phyloP scores from a whole-genome alignment of 352 stramenopile species.

The Globisporangium iwayamae region DNA sequence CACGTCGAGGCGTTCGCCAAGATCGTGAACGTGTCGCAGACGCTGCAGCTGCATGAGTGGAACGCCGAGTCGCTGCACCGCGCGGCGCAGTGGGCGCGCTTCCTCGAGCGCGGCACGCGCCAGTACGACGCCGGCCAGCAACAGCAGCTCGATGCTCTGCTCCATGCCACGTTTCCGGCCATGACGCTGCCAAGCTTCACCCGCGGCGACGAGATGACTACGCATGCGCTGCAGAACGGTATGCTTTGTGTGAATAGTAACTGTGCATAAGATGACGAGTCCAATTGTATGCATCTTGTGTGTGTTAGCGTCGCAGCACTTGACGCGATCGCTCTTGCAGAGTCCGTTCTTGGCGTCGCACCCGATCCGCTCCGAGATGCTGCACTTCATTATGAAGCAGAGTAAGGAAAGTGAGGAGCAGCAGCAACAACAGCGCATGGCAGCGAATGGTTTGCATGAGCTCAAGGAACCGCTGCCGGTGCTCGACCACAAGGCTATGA shows the following conservation, averaged over 20 bases:
- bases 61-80: constrained; percentile 43
- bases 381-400: constrained; percentile 29
- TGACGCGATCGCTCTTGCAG: constrained; percentile 44
- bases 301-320: constrained; percentile 25
- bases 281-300: not conserved
- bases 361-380: constrained; percentile 38
- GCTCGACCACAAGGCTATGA: not conserved
- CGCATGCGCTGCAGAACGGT: constrained; percentile 16
- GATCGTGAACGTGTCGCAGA: constrained; percentile 49
- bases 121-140: constrained; percentile 9
- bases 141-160: constrained; percentile 18
- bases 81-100: constrained; percentile 35
- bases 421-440: constrained; percentile 9
- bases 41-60: constrained; percentile 44
- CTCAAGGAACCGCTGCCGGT: not conserved
- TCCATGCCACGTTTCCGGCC: constrained; percentile 32
- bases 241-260: not conserved
- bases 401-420: constrained; percentile 6
- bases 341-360: constrained; percentile 47
- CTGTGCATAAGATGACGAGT: not conserved
- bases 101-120: constrained; percentile 28
- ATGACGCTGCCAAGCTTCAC: constrained; percentile 37
- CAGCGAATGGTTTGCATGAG: not conserved
- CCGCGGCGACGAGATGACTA: constrained; percentile 6
- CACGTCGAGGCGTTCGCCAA: constrained; percentile 36